Base-by-base conservation (phyloP, 2,329 filamentous ascomycete genomes). In the Nannizziopsis arthrosporioides region DNA sequence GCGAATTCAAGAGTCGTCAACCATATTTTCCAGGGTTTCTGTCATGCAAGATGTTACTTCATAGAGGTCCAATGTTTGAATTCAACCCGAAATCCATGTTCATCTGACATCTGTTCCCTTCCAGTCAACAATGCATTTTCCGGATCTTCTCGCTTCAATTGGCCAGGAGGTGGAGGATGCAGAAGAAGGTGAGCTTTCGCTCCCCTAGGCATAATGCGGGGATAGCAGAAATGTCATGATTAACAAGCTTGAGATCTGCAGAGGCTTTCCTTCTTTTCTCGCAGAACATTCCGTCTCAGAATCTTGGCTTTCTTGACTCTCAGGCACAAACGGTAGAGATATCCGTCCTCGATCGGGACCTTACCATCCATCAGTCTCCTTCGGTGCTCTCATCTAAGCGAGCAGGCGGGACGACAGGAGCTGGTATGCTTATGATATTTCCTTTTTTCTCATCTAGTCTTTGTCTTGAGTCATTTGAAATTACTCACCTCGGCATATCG, bases 201-300 rank as follows among this genome's bases (percentile, higher is more conserved):
- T 18, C n/a, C 34, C 31, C 2, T 4, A n/a, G 17, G 9, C 22
- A 17, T 10, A 41, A 27, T 3, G n/a, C 3, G 10, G 32, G 50
- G 19, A 49, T 37, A 27, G 43, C 32, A 76, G 12, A 34, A 40
- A 50, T 19, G 48, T 32, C 40, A 35, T 49, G 36, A 11, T 45
- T 15, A 45, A 17, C 17, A 34, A n/a, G 27, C 18, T 27, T 27
- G 22, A 7, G 22, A 27, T 10, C 12, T 27, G 34, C 38, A 94
- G 90, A 96, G 69, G 85, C 86, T 3, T 95, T 94, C 61, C 68
- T 89, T 34, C 74, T 95, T 48, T 95, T 94, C 71, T 82, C 86
- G 38, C 80, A 84, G 61, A 69, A 78, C 14, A 77, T 86, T 19
- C 80, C 84, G 0, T 84, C 83, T 10, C 78, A 80, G 47, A 81